Conservation (phyloP, 1,284 basidiomycete species). For the Trametes versicolor region DNA sequence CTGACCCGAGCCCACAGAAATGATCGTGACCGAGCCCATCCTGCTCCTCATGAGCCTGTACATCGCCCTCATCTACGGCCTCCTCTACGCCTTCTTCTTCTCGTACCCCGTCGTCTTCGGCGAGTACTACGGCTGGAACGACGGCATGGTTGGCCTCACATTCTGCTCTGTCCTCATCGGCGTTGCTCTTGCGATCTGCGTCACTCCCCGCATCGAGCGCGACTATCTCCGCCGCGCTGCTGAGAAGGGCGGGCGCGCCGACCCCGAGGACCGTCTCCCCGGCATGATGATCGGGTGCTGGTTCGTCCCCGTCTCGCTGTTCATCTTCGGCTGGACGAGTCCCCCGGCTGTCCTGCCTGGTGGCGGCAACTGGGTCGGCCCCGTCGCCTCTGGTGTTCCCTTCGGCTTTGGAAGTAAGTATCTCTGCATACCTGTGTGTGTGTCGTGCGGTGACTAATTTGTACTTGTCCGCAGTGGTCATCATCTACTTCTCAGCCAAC, state of each 20-base stretch:
- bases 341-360: slow-evolving; percentile 44
- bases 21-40: slow-evolving; percentile 75
- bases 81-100: slow-evolving; percentile 69
- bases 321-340: slow-evolving; percentile 54
- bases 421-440: not conserved
- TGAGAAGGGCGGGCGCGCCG: slow-evolving; percentile 54
- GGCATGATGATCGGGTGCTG: slow-evolving; percentile 60
- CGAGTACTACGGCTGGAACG: slow-evolving; percentile 60
- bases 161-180: slow-evolving; percentile 80
- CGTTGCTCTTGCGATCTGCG: slow-evolving; percentile 59
- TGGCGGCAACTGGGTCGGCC: slow-evolving; percentile 53
- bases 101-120: slow-evolving; percentile 68
- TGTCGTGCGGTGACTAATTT: slow-evolving; percentile 1
- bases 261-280: slow-evolving; percentile 60
- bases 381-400: slow-evolving; percentile 56
- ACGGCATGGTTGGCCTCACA: slow-evolving; percentile 69
- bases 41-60: slow-evolving; percentile 74
- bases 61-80: slow-evolving; percentile 73
- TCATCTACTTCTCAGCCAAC: slow-evolving; percentile 47
- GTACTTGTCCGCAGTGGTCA: slow-evolving; percentile 35
- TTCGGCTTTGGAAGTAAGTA: slow-evolving; percentile 56
- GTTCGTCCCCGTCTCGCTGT: slow-evolving; percentile 52
- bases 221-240: slow-evolving; percentile 49
- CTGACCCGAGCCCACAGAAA: slow-evolving; percentile 42
- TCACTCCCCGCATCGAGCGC: slow-evolving; percentile 52